Percentiles rank a stretch among this genome's conserved stretches.
These are phyloP conservation scores for Rhizopogon salebrosus DNA, from an alignment of 768 basidiomycete species.

Conservation along the genomic window DNA sequence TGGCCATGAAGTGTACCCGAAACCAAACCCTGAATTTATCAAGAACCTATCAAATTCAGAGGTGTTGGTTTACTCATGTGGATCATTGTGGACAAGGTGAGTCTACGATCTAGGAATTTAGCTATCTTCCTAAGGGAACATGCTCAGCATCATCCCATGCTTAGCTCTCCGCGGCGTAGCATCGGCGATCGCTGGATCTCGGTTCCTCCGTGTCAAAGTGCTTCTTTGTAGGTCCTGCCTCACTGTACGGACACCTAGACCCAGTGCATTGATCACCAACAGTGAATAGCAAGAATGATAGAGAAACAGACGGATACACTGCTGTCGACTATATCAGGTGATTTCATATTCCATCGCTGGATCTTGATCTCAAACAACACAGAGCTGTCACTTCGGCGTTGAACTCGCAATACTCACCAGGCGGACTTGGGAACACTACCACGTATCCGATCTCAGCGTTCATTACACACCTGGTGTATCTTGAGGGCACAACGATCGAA, in stretches of 20 bases:
- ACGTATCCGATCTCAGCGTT: slow-evolving; percentile 78
- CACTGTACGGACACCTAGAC: neutral
- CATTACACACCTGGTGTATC: slow-evolving; percentile 79
- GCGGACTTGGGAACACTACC: slow-evolving; percentile 53
- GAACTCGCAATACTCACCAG: slow-evolving; percentile 51
- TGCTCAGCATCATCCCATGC: slow-evolving; percentile 79
- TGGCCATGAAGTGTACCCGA: slow-evolving; percentile 87
- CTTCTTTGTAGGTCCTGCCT: slow-evolving; percentile 60
- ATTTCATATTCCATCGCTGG: slow-evolving; percentile 13
- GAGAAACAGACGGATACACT: slow-evolving; percentile 83
- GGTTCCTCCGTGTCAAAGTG: slow-evolving; percentile 69
- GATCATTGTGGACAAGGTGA: slow-evolving; percentile 91
- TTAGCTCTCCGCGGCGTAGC: slow-evolving; percentile 81
- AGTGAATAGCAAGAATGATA: slow-evolving; percentile 88
- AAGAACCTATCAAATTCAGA: slow-evolving; percentile 53
- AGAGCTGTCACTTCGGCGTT: slow-evolving; percentile 70
- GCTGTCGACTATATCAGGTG: slow-evolving; percentile 82
- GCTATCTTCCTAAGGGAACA: slow-evolving; percentile 5
- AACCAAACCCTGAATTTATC: slow-evolving; percentile 80
- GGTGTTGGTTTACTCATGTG: slow-evolving; percentile 85
- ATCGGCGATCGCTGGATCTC: slow-evolving; percentile 68
- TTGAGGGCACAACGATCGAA: slow-evolving; percentile 54
- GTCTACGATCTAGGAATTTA: slow-evolving; percentile 9
- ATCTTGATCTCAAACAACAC: slow-evolving; percentile 8
- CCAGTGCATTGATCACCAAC: slow-evolving; percentile 6